Conservation (phyloP, 2,329 filamentous ascomycete species). For the Botrytis byssoidea region DNA sequence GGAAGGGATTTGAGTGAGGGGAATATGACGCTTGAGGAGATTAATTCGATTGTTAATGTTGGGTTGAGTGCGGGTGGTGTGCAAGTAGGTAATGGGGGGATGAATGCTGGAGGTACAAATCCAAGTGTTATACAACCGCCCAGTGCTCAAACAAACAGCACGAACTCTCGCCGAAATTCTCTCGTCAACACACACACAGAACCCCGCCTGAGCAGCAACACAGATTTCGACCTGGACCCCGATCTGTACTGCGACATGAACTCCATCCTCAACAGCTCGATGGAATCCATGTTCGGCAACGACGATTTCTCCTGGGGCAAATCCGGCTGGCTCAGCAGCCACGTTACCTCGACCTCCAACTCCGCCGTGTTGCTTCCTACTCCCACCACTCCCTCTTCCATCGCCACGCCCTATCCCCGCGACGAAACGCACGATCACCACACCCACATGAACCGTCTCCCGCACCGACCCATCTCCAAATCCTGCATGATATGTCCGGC, state of each 20-base stretch:
- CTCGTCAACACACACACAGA: neutral
- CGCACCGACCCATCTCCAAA: neutral
- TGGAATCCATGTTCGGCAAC: neutral
- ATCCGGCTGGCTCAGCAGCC: neutral
- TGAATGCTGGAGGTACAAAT: neutral
- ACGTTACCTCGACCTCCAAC: neutral
- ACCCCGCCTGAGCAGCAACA: neutral
- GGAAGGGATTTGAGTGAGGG: neutral
- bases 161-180: neutral
- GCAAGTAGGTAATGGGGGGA: neutral
- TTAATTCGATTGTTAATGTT: neutral
- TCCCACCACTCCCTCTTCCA: neutral
- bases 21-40: neutral
- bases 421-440: neutral
- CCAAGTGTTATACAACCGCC: neutral
- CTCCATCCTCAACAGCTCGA: neutral
- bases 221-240: neutral
- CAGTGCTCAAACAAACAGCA: neutral
- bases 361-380: neutral
- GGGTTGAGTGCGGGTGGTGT: neutral
- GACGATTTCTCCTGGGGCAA: neutral
- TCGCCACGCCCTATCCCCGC: rapidly evolving
- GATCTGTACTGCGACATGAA: neutral
- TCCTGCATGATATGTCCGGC: conserved; percentile 2
- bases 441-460: neutral